Conservation (phyloP, 23 red algal genomes). For the Chondrus crispus region DNA sequence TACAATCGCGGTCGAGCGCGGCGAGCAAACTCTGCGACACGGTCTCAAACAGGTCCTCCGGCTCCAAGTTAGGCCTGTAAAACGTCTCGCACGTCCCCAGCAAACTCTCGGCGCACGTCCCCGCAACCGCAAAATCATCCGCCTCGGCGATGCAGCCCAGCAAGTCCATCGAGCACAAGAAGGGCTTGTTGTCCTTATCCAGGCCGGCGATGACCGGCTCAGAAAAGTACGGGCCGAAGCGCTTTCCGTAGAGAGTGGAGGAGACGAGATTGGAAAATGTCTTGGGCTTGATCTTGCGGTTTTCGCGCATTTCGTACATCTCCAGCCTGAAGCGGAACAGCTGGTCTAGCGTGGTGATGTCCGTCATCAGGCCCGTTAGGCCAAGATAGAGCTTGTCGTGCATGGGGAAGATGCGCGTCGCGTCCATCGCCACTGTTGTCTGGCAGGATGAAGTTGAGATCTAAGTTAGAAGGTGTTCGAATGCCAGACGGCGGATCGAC, state of each 20-base stretch:
- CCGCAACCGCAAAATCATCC: conserved; percentile 88
- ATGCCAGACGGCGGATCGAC: neutral
- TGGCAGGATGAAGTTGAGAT: neutral
- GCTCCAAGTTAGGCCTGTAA: conserved; percentile 80
- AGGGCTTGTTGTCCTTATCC: conserved; percentile 87
- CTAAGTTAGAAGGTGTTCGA: neutral
- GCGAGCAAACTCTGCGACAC: conserved; percentile 82
- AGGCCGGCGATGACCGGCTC: conserved; percentile 95
- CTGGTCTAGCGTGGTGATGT: conserved; percentile 79
- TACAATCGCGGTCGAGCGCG: conserved; percentile 94
- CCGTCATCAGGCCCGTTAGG: conserved; percentile 90
- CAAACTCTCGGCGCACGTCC: conserved; percentile 95
- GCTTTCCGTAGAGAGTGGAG: conserved; percentile 88
- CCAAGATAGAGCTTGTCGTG: conserved; percentile 91
- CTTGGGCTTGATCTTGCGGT: conserved; percentile 75
- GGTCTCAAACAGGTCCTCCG: conserved; percentile 93
- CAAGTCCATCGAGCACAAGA: conserved; percentile 92
- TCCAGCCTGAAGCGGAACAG: conserved; percentile 81
- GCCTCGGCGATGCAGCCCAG: conserved; percentile 76
- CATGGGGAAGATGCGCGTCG: conserved; percentile 80
- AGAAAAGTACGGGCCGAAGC: conserved; percentile 96
- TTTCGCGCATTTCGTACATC: conserved; percentile 92
- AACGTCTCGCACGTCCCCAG: conserved; percentile 98
- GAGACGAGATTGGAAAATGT: conserved; percentile 91
- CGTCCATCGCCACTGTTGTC: conserved; percentile 89